These are phyloP conservation scores for Nicotiana rustica DNA, from an alignment of 305 asterid genomes.

Conservation along the genomic window DNA sequence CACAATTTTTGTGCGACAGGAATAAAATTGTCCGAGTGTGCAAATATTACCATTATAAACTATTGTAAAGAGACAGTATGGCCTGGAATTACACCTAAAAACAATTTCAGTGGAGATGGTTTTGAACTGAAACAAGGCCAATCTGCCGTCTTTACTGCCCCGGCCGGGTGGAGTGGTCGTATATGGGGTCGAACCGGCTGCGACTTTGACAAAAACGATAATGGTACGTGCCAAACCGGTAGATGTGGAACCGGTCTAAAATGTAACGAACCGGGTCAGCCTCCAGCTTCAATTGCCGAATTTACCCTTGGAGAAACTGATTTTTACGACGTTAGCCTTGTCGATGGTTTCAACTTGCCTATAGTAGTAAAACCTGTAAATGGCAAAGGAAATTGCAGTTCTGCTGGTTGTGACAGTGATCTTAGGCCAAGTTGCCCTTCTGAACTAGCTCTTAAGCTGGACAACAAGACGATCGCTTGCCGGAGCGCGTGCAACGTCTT, in stretches of 20 bases:
- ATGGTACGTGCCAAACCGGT: slow-evolving; percentile 69
- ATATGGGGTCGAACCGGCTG: slow-evolving; percentile 80
- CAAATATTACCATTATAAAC: slow-evolving; percentile 61
- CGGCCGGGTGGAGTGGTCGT: slow-evolving; percentile 66
- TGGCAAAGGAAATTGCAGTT: slow-evolving; percentile 64
- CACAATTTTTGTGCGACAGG: slow-evolving; percentile 42
- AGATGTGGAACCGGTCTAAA: slow-evolving; percentile 56
- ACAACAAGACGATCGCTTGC: slow-evolving; percentile 57
- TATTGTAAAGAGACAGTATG: slow-evolving; percentile 69
- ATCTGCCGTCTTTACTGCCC: slow-evolving; percentile 61
- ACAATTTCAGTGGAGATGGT: slow-evolving; percentile 60
- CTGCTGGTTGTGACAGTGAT: slow-evolving; percentile 66
- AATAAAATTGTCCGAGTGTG: slow-evolving; percentile 41
- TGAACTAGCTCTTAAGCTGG: slow-evolving; percentile 50
- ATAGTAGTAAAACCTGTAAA: slow-evolving; percentile 54
- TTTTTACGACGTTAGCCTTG: slow-evolving; percentile 76
- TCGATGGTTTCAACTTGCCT: slow-evolving; percentile 82
- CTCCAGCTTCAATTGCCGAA: slow-evolving; percentile 70
- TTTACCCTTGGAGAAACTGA: slow-evolving; percentile 64
- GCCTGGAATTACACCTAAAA: slow-evolving; percentile 64
- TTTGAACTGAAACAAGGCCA: slow-evolving; percentile 58
- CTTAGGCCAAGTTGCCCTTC: slow-evolving; percentile 61
- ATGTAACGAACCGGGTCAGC: slow-evolving; percentile 61
- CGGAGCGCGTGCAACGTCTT: slow-evolving; percentile 68
- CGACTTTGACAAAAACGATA: slow-evolving; percentile 55